phyloP scores from a whole-genome alignment of 208 protist genomes.

The Histomonas meleagridis region DNA sequence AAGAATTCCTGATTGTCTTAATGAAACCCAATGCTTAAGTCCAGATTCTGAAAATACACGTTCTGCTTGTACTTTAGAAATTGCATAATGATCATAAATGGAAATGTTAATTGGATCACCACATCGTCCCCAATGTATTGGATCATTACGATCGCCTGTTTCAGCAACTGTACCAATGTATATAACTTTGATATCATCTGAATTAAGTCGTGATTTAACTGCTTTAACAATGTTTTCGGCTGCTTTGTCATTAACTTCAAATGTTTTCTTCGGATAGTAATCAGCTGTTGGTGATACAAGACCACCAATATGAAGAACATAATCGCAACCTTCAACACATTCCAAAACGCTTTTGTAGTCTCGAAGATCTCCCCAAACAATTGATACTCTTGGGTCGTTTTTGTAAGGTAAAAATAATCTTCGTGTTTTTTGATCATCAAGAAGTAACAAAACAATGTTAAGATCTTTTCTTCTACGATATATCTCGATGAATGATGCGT shows the following conservation, averaged over 20 bases:
- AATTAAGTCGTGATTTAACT: neutral
- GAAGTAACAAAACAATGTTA: neutral
- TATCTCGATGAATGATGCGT: neutral
- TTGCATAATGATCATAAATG: neutral
- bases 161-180: slow-evolving; percentile 5
- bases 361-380: neutral
- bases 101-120: slow-evolving; percentile 22
- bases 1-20: slow-evolving; percentile 3
- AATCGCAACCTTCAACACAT: neutral
- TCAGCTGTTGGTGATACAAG: slow-evolving; percentile 5
- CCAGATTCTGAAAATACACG: neutral
- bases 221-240: neutral
- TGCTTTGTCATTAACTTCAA: neutral
- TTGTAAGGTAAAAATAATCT: neutral
- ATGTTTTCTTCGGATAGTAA: neutral
- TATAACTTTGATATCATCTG: neutral
- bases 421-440: neutral
- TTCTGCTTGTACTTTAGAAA: neutral
- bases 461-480: too few species aligned
- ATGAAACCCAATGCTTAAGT: neutral
- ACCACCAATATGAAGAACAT: slow-evolving; percentile 30
- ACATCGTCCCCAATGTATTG: slow-evolving; percentile 30
- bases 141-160: neutral
- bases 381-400: neutral
- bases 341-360: neutral